Evolutionary conservation across 2,329 filamentous ascomycete genomes (phyloP).

Genomic region (Aureobasidium vineae): DNA sequence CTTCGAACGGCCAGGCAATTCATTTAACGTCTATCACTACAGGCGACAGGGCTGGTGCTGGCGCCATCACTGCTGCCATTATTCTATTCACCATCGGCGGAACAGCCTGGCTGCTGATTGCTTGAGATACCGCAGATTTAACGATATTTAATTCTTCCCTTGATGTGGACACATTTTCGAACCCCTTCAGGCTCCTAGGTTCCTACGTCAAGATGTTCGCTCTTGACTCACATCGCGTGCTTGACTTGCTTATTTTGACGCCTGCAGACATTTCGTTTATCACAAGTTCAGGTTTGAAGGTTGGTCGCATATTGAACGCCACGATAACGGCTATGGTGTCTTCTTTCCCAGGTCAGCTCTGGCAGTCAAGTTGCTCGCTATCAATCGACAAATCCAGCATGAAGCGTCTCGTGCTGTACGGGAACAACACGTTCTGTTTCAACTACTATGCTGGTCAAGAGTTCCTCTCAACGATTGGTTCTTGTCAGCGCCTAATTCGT

Average conservation of each 20-base stretch:
- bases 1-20: constrained; percentile 31
- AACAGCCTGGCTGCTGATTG: constrained; percentile 21
- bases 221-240: not conserved
- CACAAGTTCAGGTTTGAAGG: too few species aligned
- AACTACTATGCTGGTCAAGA: too few species aligned
- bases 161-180: not conserved
- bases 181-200: not conserved
- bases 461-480: too few species aligned
- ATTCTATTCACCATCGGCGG: constrained; percentile 57
- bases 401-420: not conserved
- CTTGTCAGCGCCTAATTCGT: too few species aligned
- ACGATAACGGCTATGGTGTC: too few species aligned
- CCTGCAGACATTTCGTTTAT: too few species aligned
- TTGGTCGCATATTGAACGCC: too few species aligned
- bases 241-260: not conserved
- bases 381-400: not conserved
- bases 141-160: constrained; percentile 1
- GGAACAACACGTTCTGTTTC: too few species aligned
- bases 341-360: too few species aligned
- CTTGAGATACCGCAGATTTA: not conserved
- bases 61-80: constrained; percentile 61
- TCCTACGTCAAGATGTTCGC: not conserved
- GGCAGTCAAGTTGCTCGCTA: not conserved
- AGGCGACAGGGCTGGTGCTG: constrained; percentile 65
- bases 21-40: constrained; percentile 45